Conservation (phyloP, 768 basidiomycete species). For the Suillus luteus region DNA sequence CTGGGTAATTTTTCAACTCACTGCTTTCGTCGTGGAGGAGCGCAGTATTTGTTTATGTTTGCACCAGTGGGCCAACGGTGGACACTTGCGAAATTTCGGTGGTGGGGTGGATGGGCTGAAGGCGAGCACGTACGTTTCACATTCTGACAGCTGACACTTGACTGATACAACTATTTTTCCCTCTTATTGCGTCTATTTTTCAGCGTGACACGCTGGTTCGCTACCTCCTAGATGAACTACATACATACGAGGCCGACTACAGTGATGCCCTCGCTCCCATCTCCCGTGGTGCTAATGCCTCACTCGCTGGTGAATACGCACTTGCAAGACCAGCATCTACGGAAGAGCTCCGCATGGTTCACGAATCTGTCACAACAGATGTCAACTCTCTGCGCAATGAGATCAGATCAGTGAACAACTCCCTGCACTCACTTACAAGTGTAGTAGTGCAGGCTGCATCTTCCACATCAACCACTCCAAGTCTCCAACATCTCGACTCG, state of each 20-base stretch:
- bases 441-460: not conserved
- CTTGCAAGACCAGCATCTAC: not conserved
- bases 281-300: not conserved
- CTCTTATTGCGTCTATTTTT: not conserved
- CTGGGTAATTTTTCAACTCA: slow-evolving; percentile 28
- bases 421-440: not conserved
- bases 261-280: no score
- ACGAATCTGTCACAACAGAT: not conserved
- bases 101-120: no score
- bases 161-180: not conserved
- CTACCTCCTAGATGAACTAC: no score
- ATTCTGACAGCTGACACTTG: not conserved
- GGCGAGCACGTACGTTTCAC: slow-evolving; percentile 34
- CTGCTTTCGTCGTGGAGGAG: slow-evolving; percentile 32
- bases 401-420: no score
- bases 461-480: not conserved
- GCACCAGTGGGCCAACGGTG: slow-evolving; percentile 31
- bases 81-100: slow-evolving; percentile 33
- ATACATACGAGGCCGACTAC: no score
- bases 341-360: not conserved
- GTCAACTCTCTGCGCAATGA: not conserved
- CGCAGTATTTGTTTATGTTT: slow-evolving; percentile 35
- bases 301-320: not conserved
- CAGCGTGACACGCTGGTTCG: not conserved
- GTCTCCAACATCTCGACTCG: not conserved